These are phyloP conservation scores for Venturia pyrina DNA, from an alignment of 2,329 filamentous ascomycete species.

Conservation along the genomic window DNA sequence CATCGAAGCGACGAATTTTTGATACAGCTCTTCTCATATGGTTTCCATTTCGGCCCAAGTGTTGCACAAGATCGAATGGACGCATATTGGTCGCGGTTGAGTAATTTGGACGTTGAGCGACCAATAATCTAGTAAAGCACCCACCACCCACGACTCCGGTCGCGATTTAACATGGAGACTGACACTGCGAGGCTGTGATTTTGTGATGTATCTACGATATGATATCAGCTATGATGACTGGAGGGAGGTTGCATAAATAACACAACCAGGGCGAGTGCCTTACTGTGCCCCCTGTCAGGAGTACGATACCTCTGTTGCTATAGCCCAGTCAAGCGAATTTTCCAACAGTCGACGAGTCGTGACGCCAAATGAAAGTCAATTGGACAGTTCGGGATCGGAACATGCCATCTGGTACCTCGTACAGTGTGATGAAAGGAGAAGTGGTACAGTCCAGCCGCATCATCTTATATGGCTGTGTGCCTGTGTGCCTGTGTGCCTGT, in stretches of 20 bases:
- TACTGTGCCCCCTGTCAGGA: constrained; percentile 2
- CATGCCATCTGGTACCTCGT: not conserved
- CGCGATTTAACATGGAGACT: not conserved
- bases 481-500: not conserved
- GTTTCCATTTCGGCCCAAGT: no score
- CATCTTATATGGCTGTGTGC: not conserved
- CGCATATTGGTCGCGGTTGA: not conserved
- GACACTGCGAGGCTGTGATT: not conserved
- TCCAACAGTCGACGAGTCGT: not conserved
- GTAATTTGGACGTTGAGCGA: not conserved
- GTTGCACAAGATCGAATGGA: no score
- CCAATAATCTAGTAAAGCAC: not conserved
- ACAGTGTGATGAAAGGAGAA: not conserved
- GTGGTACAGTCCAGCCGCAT: constrained; percentile 1
- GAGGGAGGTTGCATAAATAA: not conserved
- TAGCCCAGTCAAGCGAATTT: not conserved
- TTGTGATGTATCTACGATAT: not conserved
- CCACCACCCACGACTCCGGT: not conserved
- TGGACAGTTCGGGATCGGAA: not conserved
- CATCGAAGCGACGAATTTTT: no score
- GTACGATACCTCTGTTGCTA: not conserved
- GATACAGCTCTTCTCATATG: no score
- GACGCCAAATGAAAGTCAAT: not conserved
- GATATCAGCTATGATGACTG: not conserved
- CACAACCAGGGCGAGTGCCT: not conserved